Percentiles rank a stretch among this genome's conserved stretches.
Conservation (phyloP, 495 filamentous ascomycete species). For the Cenococcum geophilum region DNA sequence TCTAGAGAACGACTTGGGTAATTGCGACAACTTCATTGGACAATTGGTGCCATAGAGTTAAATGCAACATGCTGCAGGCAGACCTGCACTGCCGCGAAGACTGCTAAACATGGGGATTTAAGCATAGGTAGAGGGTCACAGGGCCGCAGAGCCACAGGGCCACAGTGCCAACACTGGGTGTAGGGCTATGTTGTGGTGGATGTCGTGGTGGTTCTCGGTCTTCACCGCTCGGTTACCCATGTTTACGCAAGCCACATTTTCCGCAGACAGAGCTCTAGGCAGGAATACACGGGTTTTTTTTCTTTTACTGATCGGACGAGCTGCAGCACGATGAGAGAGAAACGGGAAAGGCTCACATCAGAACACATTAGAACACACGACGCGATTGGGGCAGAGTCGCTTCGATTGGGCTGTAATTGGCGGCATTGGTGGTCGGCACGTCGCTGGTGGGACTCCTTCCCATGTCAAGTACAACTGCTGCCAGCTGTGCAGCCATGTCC, state of each 20-base stretch:
- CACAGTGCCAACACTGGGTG: neutral
- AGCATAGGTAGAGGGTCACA: neutral
- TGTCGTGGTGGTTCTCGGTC: neutral
- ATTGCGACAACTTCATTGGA: neutral
- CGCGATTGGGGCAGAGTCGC: slow-evolving; percentile 3
- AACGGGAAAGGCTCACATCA: neutral
- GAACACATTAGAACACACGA: neutral
- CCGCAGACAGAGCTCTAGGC: neutral
- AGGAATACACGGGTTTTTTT: neutral
- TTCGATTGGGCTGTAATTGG: neutral
- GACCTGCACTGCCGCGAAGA: neutral
- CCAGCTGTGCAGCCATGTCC: neutral
- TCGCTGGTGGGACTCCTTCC: neutral
- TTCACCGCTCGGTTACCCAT: neutral
- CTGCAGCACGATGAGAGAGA: neutral
- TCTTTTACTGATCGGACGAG: neutral
- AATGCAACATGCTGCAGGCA: neutral
- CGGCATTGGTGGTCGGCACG: neutral
- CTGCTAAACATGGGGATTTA: slow-evolving; percentile 1
- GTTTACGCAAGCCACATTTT: slow-evolving; percentile 3
- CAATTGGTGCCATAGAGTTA: neutral
- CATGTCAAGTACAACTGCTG: neutral
- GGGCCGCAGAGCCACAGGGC: too few species aligned
- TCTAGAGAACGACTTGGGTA: too few species aligned
- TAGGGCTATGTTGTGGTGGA: neutral